Conservation (phyloP, 1,284 basidiomycete species). For the Tetrapyrgos nigripes region DNA sequence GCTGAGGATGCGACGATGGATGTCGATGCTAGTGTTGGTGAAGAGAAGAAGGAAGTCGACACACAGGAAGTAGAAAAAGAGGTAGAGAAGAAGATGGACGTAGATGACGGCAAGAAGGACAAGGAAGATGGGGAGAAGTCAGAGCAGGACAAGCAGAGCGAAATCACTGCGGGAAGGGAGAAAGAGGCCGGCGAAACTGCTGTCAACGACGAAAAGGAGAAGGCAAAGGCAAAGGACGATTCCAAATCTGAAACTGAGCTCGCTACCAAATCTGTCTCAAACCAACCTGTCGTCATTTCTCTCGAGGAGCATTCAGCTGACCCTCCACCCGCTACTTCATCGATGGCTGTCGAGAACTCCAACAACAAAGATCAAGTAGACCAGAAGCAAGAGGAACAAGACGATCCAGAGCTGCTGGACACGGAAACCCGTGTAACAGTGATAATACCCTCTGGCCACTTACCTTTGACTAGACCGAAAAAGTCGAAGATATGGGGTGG, state of each 20-base stretch:
- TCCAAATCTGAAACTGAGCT: slow-evolving; percentile 5
- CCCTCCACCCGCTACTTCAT: not conserved
- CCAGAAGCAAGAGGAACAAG: slow-evolving; percentile 1
- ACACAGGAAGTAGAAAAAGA: slow-evolving; percentile 13
- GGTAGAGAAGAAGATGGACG: slow-evolving; percentile 1
- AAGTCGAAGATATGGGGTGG: slow-evolving; percentile 72
- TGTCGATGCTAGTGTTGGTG: not conserved
- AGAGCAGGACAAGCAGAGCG: not conserved
- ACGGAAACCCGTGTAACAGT: slow-evolving; percentile 66
- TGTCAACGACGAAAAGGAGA: slow-evolving; percentile 19
- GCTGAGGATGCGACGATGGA: slow-evolving; percentile 5
- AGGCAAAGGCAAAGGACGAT: slow-evolving; percentile 16
- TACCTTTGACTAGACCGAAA: slow-evolving; percentile 56
- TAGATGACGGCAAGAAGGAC: slow-evolving; percentile 14
- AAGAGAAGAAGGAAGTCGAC: not conserved
- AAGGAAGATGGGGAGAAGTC: slow-evolving; percentile 13
- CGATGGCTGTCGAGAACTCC: not conserved
- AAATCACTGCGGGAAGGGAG: slow-evolving; percentile 13
- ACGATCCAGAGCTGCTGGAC: slow-evolving; percentile 35
- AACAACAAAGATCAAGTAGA: slow-evolving; percentile 1
- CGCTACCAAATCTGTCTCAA: not conserved
- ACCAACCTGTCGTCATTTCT: slow-evolving; percentile 16
- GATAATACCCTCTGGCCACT: slow-evolving; percentile 62
- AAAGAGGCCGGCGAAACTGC: slow-evolving; percentile 12
- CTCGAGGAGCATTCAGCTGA: not conserved